These are phyloP conservation scores for Lentinus brumalis DNA, from an alignment of 768 basidiomycete species.

Conservation along the genomic window DNA sequence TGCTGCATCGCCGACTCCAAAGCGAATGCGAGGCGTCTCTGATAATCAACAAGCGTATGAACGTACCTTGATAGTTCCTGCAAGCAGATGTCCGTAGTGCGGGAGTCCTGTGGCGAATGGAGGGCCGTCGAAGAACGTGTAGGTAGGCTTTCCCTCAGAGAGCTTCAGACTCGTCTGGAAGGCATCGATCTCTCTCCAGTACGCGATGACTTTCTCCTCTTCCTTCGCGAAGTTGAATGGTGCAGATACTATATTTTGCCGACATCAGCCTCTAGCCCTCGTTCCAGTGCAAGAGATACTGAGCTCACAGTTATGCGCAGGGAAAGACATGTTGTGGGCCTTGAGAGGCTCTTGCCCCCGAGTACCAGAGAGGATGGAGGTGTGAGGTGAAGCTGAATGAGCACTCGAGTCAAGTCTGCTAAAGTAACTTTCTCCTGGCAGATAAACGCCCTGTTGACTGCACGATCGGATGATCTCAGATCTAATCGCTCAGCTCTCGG, in stretches of 20 bases:
- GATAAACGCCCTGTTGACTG: slow-evolving; percentile 10
- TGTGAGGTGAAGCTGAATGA: slow-evolving; percentile 1
- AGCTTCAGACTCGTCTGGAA: slow-evolving; percentile 93
- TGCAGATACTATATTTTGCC: slow-evolving; percentile 57
- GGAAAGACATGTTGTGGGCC: slow-evolving; percentile 27
- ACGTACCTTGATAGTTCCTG: slow-evolving; percentile 89
- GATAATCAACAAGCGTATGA: neutral
- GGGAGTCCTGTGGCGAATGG: slow-evolving; percentile 97
- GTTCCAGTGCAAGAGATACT: neutral
- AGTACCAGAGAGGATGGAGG: neutral
- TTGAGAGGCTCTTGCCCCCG: neutral
- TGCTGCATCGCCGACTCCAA: too few relatives aligned
- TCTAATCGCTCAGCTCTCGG: neutral
- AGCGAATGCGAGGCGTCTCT: too few relatives aligned
- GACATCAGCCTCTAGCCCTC: slow-evolving; percentile 5
- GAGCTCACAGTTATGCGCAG: slow-evolving; percentile 31
- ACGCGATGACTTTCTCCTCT: slow-evolving; percentile 86
- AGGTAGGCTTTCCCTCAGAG: slow-evolving; percentile 88
- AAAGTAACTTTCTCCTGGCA: slow-evolving; percentile 1
- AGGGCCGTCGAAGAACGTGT: slow-evolving; percentile 95
- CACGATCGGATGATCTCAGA: slow-evolving; percentile 20
- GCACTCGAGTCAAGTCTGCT: slow-evolving; percentile 8
- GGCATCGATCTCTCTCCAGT: slow-evolving; percentile 97
- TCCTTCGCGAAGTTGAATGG: slow-evolving; percentile 85
- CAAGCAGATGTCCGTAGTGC: slow-evolving; percentile 93